Percentiles rank a stretch among this genome's conserved stretches.
Conservation (phyloP, 257 asterid species). For the Euphrasia confusa region DNA sequence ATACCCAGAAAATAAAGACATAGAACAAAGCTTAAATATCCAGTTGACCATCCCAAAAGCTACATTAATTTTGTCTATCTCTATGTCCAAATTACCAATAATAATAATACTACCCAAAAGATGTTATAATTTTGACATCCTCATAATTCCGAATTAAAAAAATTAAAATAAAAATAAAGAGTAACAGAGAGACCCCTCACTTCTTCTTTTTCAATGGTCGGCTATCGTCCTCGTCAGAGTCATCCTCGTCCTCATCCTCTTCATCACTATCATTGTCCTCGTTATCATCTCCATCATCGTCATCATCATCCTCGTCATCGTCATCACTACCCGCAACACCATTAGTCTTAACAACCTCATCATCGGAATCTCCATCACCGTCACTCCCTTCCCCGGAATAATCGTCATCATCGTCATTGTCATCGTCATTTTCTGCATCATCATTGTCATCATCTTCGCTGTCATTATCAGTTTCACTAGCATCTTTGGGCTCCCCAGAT, state of each 20-base stretch:
- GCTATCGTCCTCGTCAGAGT: not conserved
- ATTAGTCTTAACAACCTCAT: not conserved
- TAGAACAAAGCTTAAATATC: not conserved
- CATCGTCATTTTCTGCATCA: not conserved
- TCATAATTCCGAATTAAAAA: not conserved
- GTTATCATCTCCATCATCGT: not conserved
- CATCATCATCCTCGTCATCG: not conserved
- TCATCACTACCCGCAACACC: not conserved
- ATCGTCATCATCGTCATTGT: not conserved
- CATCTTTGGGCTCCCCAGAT: not conserved
- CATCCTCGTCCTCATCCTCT: not conserved
- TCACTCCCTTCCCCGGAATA: constrained; percentile 7
- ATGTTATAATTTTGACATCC: not conserved
- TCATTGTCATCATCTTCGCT: not conserved
- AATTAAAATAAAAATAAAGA: not conserved
- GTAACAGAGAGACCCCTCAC: not conserved
- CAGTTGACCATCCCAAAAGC: too few relatives aligned
- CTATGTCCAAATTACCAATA: not conserved
- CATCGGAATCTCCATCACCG: not conserved
- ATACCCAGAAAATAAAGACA: too few relatives aligned
- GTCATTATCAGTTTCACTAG: not conserved
- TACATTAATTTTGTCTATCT: not conserved
- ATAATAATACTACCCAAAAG: not conserved
- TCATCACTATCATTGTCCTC: not conserved
- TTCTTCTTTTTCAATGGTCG: constrained; percentile 6